Conservation (phyloP, 1,284 basidiomycete genomes). For the Moesziomyces globuligerus region DNA sequence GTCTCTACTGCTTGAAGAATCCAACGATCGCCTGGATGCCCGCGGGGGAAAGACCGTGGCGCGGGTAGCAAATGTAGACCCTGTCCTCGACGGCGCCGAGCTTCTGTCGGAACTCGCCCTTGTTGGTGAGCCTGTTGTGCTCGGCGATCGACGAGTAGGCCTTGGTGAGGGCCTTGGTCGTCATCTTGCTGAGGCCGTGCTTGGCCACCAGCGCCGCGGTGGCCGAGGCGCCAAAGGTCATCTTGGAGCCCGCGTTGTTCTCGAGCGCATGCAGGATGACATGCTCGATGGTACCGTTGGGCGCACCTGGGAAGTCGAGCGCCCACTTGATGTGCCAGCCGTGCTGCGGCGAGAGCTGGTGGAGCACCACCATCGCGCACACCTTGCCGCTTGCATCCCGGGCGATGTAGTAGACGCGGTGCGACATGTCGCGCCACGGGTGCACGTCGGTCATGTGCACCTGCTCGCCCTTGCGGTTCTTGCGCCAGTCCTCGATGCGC, state of each 20-base stretch:
- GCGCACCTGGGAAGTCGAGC: conserved; percentile 72
- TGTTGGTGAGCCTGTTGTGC: conserved; percentile 52
- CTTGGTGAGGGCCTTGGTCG: conserved; percentile 50
- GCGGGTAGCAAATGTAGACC: conserved; percentile 58
- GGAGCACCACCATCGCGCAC: conserved; percentile 71
- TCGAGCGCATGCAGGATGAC: conserved; percentile 71
- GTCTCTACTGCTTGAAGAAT: conserved; percentile 56
- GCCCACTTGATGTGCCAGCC: conserved; percentile 75
- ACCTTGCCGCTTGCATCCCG: conserved; percentile 70
- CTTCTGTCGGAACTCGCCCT: conserved; percentile 63
- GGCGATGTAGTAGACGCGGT: conserved; percentile 73
- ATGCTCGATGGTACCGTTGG: conserved; percentile 71
- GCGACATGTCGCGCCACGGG: conserved; percentile 72
- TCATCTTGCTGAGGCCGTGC: conserved; percentile 57
- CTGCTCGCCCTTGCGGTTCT: conserved; percentile 71
- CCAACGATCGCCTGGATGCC: conserved; percentile 59
- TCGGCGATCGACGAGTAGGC: conserved; percentile 54
- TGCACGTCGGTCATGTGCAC: conserved; percentile 73
- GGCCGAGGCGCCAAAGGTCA: conserved; percentile 68
- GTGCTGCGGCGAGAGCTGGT: conserved; percentile 71
- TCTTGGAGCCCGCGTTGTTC: conserved; percentile 69
- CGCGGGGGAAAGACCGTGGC: conserved; percentile 54
- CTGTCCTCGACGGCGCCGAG: conserved; percentile 57
- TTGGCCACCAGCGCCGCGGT: conserved; percentile 46
- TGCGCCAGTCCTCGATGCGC: conserved; percentile 71